Evolutionary conservation across 2,329 filamentous ascomycete genomes (phyloP).

Genomic region (Lasiodiplodia sp.): DNA sequence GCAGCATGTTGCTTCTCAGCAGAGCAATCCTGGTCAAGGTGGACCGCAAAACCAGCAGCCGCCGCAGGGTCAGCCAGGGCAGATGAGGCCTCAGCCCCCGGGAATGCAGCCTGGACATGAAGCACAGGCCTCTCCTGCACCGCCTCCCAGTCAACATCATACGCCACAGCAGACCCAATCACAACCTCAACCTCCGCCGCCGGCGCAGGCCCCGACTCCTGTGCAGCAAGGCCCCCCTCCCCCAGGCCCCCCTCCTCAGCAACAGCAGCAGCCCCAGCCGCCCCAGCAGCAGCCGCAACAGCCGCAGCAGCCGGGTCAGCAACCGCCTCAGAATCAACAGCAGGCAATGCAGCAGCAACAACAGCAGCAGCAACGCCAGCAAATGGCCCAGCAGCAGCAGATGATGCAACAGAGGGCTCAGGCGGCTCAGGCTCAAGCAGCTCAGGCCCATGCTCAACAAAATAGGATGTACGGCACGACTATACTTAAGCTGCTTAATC

Average conservation of each 20-base stretch:
- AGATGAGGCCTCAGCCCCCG: constrained; percentile 48
- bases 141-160: constrained; percentile 46
- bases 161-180: constrained; percentile 48
- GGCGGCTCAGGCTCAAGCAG: constrained; percentile 34
- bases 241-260: constrained; percentile 26
- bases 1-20: constrained; percentile 58
- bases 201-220: constrained; percentile 36
- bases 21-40: constrained; percentile 56
- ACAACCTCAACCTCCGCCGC: constrained; percentile 41
- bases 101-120: constrained; percentile 45
- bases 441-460: constrained; percentile 38
- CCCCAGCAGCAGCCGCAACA: constrained; percentile 48
- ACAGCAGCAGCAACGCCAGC: constrained; percentile 43
- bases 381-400: constrained; percentile 33
- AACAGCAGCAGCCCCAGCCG: constrained; percentile 34
- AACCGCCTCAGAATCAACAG: constrained; percentile 30
- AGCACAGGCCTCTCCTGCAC: constrained; percentile 48
- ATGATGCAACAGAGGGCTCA: constrained; percentile 34
- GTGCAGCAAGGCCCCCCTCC: constrained; percentile 29
- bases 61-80: constrained; percentile 44
- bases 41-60: constrained; percentile 47
- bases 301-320: constrained; percentile 26
- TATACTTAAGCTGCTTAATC: constrained; percentile 62
- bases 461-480: constrained; percentile 50
- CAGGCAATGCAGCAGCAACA: constrained; percentile 37